Percentiles rank a stretch among this genome's conserved stretches.
These are phyloP conservation scores for Deuterostichococcus epilithicus DNA, from an alignment of 139 green algal species.

Conservation along the genomic window DNA sequence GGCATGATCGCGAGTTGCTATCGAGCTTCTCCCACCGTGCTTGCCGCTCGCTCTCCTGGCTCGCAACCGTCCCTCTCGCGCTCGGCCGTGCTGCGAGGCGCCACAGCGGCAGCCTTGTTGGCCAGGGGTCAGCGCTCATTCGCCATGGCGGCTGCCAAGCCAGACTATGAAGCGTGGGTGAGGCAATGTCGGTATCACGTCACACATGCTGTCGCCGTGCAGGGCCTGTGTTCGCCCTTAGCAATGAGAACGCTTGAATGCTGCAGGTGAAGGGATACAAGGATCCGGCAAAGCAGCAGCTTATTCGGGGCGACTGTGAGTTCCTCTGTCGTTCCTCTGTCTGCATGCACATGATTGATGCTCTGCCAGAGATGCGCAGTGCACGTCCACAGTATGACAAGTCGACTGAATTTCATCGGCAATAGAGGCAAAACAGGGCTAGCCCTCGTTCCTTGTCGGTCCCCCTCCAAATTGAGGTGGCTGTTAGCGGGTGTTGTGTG, in stretches of 20 bases:
- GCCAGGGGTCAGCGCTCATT: background rate
- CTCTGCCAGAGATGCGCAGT: background rate
- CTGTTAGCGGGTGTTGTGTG: no score
- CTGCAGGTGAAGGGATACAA: background rate
- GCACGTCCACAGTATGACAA: no score
- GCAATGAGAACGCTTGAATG: background rate
- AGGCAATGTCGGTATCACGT: no score
- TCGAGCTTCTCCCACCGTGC: background rate
- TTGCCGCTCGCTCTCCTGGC: background rate
- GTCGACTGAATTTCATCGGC: no score
- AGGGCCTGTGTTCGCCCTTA: no score
- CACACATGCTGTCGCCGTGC: background rate
- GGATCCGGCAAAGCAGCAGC: background rate
- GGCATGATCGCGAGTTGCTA: background rate
- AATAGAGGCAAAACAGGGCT: no score
- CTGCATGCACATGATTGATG: background rate
- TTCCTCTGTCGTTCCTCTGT: background rate
- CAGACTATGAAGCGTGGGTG: background rate
- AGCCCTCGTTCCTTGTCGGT: no score
- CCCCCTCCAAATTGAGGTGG: no score
- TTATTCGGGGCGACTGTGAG: background rate
- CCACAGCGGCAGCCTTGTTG: background rate
- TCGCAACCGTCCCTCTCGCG: background rate
- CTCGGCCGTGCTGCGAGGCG: background rate
- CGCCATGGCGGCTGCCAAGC: background rate